phyloP scores from a whole-genome alignment of 306 rosid genomes.

The Prunus kanzakura region DNA sequence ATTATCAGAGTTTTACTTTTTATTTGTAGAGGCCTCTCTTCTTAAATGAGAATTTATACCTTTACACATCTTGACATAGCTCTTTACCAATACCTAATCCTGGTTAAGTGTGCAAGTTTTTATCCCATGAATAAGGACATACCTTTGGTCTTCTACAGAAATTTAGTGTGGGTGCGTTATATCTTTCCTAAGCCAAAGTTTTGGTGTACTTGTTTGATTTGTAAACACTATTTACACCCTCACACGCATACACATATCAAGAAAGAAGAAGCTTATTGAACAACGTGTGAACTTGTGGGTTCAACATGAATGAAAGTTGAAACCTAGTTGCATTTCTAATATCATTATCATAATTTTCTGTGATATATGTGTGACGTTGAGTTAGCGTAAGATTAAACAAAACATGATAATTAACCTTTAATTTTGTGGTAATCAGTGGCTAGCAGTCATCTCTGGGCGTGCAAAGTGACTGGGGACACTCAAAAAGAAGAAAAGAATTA shows the following conservation, averaged over 20 bases:
- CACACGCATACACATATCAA: too few relatives aligned
- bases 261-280: too few relatives aligned
- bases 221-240: too few relatives aligned
- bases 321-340: background rate
- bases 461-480: constrained; percentile 15
- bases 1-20: background rate
- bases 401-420: background rate
- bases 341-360: background rate
- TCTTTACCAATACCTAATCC: too few relatives aligned
- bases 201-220: background rate
- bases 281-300: background rate
- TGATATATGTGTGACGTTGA: constrained; percentile 1
- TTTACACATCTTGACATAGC: too few relatives aligned
- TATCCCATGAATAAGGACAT: too few relatives aligned
- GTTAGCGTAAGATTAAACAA: background rate
- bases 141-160: too few relatives aligned
- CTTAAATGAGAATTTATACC: background rate
- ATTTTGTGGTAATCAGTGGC: constrained; percentile 7
- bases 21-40: background rate
- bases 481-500: constrained; percentile 4
- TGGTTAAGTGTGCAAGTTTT: too few relatives aligned
- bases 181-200: too few relatives aligned
- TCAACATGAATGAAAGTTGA: background rate
- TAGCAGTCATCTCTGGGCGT: constrained; percentile 7
- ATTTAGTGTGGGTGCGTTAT: too few relatives aligned